Percentiles rank a stretch among this genome's conserved stretches.
Evolutionary conservation across 1,284 basidiomycete genomes (phyloP).

Genomic region (Malassezia psittaci): DNA sequence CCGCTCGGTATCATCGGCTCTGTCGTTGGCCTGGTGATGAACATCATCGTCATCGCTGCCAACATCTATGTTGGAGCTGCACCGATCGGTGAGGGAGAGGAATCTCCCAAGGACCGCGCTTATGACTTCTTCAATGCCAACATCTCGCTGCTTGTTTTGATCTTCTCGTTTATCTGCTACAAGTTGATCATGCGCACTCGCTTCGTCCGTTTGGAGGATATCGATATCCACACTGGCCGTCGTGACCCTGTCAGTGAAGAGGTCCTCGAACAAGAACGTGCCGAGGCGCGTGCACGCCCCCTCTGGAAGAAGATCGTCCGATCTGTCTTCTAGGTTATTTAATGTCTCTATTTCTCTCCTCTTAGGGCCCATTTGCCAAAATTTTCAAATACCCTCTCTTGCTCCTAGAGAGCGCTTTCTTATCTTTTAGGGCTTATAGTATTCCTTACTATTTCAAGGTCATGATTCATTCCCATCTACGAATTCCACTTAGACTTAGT

Average conservation of each 20-base stretch:
- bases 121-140: constrained; percentile 51
- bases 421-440: not conserved
- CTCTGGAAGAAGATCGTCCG: constrained; percentile 26
- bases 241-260: constrained; percentile 33
- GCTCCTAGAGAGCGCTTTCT: too few relatives aligned
- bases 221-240: constrained; percentile 41
- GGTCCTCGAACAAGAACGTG: constrained; percentile 37
- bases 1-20: constrained; percentile 51
- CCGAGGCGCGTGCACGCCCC: constrained; percentile 27
- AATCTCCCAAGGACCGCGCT: constrained; percentile 37
- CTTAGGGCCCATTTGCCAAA: not conserved
- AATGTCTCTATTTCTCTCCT: not conserved
- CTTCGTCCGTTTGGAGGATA: constrained; percentile 27
- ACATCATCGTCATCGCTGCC: constrained; percentile 27
- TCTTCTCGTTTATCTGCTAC: constrained; percentile 23
- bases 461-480: too few relatives aligned
- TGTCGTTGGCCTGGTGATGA: constrained; percentile 48
- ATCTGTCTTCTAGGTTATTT: constrained; percentile 27
- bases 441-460: too few relatives aligned
- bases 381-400: too few relatives aligned
- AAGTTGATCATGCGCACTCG: constrained; percentile 29
- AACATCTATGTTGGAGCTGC: constrained; percentile 27
- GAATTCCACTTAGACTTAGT: too few relatives aligned
- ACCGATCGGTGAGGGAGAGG: constrained; percentile 38
- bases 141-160: constrained; percentile 45